These are phyloP conservation scores for Penicillium flavigenum DNA, from an alignment of 495 filamentous ascomycete genomes.

Conservation along the genomic window DNA sequence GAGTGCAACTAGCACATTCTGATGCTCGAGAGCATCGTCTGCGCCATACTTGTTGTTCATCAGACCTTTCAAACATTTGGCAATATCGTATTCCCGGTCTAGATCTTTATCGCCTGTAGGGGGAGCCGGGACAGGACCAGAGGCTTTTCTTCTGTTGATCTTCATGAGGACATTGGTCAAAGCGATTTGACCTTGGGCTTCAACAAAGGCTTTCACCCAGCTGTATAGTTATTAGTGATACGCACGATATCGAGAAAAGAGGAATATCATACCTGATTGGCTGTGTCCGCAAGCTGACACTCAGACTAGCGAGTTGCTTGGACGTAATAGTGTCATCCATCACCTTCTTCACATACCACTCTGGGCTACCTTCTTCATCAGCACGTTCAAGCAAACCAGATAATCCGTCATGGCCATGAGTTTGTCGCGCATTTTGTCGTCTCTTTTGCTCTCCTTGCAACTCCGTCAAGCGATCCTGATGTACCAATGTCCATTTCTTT, in stretches of 20 bases:
- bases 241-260: neutral
- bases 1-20: conserved; percentile 84
- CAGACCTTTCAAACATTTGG: conserved; percentile 93
- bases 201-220: conserved; percentile 95
- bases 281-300: conserved; percentile 91
- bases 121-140: conserved; percentile 67
- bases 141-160: conserved; percentile 81
- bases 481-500: conserved; percentile 97
- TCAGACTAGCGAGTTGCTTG: conserved; percentile 86
- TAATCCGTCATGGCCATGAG: conserved; percentile 60
- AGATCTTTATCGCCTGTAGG: conserved; percentile 76
- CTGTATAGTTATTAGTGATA: conserved; percentile 32
- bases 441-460: conserved; percentile 93
- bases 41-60: conserved; percentile 99
- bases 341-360: conserved; percentile 97
- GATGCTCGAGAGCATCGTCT: conserved; percentile 91
- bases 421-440: conserved; percentile 64
- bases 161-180: conserved; percentile 90
- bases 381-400: conserved; percentile 67
- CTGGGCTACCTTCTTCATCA: conserved; percentile 92
- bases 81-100: conserved; percentile 94
- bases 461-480: conserved; percentile 92
- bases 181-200: conserved; percentile 95
- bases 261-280: conserved; percentile 66
- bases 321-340: conserved; percentile 92